Conservation (phyloP, 1,284 basidiomycete species). For the Irpex rosettiformis region DNA sequence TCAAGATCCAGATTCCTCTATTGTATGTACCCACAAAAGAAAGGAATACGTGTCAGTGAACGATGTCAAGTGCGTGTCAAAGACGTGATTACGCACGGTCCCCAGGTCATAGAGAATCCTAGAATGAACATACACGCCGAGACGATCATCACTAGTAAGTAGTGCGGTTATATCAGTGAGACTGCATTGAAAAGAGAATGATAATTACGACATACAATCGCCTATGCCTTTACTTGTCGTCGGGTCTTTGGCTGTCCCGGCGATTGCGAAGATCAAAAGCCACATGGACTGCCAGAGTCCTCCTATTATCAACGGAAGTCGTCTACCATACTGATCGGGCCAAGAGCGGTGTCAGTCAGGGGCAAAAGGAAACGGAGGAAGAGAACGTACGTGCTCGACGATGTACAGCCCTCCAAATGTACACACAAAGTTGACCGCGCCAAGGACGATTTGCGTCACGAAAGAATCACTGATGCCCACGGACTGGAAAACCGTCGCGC, state of each 20-base stretch:
- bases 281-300: slow-evolving; percentile 73
- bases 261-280: slow-evolving; percentile 77
- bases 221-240: slow-evolving; percentile 45
- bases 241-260: slow-evolving; percentile 66
- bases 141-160: slow-evolving; percentile 64
- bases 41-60: not conserved
- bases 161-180: slow-evolving; percentile 1
- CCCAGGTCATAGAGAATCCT: slow-evolving; percentile 78
- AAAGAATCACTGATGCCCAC: slow-evolving; percentile 70
- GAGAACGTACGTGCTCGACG: slow-evolving; percentile 52
- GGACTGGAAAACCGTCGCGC: slow-evolving; percentile 64
- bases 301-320: slow-evolving; percentile 61
- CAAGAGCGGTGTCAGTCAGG: slow-evolving; percentile 2
- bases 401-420: slow-evolving; percentile 70
- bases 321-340: slow-evolving; percentile 50
- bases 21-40: slow-evolving; percentile 8
- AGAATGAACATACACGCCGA: slow-evolving; percentile 78
- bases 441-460: slow-evolving; percentile 71
- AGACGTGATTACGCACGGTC: slow-evolving; percentile 40
- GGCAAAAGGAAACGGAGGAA: not conserved
- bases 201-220: slow-evolving; percentile 38
- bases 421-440: slow-evolving; percentile 67
- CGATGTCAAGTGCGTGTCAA: not conserved
- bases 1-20: slow-evolving; percentile 67
- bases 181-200: not conserved